phyloP scores from a whole-genome alignment of 371 early-diverging fungal genomes.

The Mortierella sp. region DNA sequence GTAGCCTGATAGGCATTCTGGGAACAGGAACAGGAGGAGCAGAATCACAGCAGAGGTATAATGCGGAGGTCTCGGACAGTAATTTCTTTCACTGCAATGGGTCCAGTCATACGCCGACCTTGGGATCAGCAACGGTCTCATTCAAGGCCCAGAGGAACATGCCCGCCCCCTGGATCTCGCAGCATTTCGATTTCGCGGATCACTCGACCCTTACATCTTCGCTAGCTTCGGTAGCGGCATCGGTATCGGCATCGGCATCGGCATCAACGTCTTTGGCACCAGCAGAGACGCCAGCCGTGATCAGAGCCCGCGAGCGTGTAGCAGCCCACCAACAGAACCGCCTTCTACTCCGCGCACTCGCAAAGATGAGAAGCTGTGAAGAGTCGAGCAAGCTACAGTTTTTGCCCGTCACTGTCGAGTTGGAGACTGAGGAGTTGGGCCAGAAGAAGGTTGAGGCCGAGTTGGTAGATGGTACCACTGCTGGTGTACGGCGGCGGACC shows the following conservation, averaged over 20 bases:
- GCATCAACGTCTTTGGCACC: no score
- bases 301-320: conserved; percentile 16
- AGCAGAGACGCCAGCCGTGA: not conserved
- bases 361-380: conserved; percentile 5
- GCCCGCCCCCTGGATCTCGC: conserved; percentile 35
- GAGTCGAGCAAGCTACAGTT: conserved; percentile 21
- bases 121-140: conserved; percentile 31
- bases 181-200: not conserved
- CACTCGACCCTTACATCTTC: not conserved
- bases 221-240: not conserved
- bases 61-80: conserved; percentile 8
- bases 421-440: conserved; percentile 29
- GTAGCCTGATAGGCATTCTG: not conserved
- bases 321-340: conserved; percentile 38
- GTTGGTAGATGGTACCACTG: not conserved
- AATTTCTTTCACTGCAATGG: conserved; percentile 46
- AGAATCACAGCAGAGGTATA: no score
- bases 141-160: conserved; percentile 40
- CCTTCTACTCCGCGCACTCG: conserved; percentile 21
- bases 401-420: conserved; percentile 17
- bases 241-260: no score
- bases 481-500: not conserved
- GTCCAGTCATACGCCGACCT: not conserved
- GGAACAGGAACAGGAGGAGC: no score
- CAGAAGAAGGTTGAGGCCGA: conserved; percentile 20